Conservation (phyloP, 2,329 filamentous ascomycete genomes). For the Colletotrichum sublineola region DNA sequence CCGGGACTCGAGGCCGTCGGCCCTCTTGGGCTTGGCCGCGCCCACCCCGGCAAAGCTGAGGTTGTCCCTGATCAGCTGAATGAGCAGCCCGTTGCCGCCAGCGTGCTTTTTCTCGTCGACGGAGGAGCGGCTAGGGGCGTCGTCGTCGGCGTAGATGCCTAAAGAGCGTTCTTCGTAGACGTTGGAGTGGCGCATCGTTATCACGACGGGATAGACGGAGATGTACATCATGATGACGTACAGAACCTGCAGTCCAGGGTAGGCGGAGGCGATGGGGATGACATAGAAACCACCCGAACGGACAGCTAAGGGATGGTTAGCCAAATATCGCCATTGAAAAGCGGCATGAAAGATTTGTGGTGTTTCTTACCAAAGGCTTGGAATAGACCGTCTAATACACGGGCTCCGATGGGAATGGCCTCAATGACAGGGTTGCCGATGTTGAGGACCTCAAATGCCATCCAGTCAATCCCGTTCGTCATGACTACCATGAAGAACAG, state of each 20-base stretch:
- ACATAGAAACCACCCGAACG: constrained; percentile 77
- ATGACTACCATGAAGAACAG: constrained; percentile 71
- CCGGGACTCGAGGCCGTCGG: constrained; percentile 51
- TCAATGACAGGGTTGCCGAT: constrained; percentile 70
- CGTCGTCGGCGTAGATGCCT: constrained; percentile 65
- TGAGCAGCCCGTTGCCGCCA: constrained; percentile 48
- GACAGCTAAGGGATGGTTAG: constrained; percentile 59
- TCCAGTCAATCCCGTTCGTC: constrained; percentile 75
- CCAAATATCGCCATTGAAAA: constrained; percentile 14
- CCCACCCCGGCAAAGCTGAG: constrained; percentile 60
- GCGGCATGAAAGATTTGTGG: neutral
- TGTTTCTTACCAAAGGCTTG: constrained; percentile 65
- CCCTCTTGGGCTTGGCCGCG: constrained; percentile 45
- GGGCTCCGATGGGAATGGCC: constrained; percentile 63
- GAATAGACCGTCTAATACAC: constrained; percentile 75
- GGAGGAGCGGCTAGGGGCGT: no score
- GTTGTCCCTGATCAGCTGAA: constrained; percentile 34
- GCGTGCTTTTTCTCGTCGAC: constrained; percentile 44
- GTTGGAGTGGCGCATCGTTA: constrained; percentile 77
- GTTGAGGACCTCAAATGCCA: constrained; percentile 75
- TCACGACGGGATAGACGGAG: constrained; percentile 72
- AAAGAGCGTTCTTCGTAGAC: constrained; percentile 79
- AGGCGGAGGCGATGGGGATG: constrained; percentile 68
- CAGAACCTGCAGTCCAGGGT: constrained; percentile 70
- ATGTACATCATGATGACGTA: constrained; percentile 78